Percentiles rank a stretch among this genome's conserved stretches.
Conservation (phyloP, 768 basidiomycete species). For the Mycena galericulata region DNA sequence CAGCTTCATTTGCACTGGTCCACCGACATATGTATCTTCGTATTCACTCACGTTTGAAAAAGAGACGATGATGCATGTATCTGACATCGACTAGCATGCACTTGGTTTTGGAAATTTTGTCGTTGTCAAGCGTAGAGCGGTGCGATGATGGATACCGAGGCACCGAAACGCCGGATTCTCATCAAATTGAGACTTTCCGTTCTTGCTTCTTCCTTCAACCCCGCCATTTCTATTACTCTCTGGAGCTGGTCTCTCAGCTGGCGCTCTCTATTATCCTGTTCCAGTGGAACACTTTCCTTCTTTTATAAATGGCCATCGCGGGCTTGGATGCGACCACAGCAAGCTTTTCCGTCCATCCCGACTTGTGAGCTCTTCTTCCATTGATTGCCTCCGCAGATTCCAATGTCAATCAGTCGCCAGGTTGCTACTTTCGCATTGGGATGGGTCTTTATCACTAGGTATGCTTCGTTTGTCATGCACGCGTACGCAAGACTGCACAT, state of each 20-base stretch:
- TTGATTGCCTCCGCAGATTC: background rate
- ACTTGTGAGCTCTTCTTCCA: slow-evolving; percentile 43
- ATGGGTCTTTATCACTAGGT: slow-evolving; percentile 53
- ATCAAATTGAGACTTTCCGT: background rate
- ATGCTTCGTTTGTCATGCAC: slow-evolving; percentile 17
- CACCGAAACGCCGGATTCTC: background rate
- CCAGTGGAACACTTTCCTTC: slow-evolving; percentile 27
- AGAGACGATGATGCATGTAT: no score
- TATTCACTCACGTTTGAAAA: no score
- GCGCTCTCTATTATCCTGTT: slow-evolving; percentile 20
- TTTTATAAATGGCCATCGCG: slow-evolving; percentile 34
- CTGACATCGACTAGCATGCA: no score
- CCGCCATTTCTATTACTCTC: slow-evolving; percentile 6
- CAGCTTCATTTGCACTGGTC: background rate
- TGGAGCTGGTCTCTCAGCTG: slow-evolving; percentile 37
- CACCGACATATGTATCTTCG: background rate
- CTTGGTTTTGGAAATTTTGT: background rate
- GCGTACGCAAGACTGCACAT: slow-evolving; percentile 5
- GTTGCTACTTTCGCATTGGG: slow-evolving; percentile 56
- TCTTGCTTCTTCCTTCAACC: background rate
- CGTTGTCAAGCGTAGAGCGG: background rate
- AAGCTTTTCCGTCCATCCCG: slow-evolving; percentile 45
- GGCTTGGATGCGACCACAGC: slow-evolving; percentile 31
- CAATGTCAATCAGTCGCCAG: slow-evolving; percentile 44
- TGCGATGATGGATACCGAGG: background rate